Evolutionary conservation across 805 yeast species (phyloP), one percentile per base, ranked within the genome.

Genomic region (Brettanomyces nanus): DNA sequence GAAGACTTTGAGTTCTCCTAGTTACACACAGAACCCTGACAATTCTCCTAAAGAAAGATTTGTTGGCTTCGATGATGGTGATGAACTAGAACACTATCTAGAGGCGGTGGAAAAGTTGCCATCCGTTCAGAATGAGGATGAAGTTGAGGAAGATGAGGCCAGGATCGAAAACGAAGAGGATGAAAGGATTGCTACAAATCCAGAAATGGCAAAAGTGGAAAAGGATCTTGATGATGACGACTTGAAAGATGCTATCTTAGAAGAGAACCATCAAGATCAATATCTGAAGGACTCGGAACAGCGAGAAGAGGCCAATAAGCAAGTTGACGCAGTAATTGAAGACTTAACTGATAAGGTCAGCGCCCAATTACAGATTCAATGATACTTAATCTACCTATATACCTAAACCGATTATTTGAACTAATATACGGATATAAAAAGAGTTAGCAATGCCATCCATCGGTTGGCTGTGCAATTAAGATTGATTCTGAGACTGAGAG

Each of bases 31-130:
- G 13, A 28, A 21, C 13, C 14, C 28, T n/a, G 15, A 29, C 10
- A 28, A 28, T 17, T 17, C 17, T 25, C 27, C 5, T 6, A 33
- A 20, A 36, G 31, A 33, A 4, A 35, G 28, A 9, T 28, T 51
- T n/a, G 22, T 40, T 7, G 55, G 53, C 3, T 49, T 49, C 28
- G 45, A 49, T 20, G 46, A 46, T 38, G 56, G 49, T 19, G 32
- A 29, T 1, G 45, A 40, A 22, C 46, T 50, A 31, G 47, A 47
- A 7, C 28, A 38, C 10, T 48, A 40, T 35, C 32, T 52, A 29
- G 28, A 41, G 21, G 45, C 40, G 31, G 49, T 45, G 15, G 40
- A 43, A 31, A 23, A 35, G 15, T 19, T 33, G 7, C 28, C 29
- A 17, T 25, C n/a, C 22, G 28, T 37, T 34, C 43, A 40, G 33